Evolutionary conservation across 2,329 filamentous ascomycete species (phyloP), one percentile per base, ranked within the genome.

Genomic region (Paracorniculantispora psalliotae): DNA sequence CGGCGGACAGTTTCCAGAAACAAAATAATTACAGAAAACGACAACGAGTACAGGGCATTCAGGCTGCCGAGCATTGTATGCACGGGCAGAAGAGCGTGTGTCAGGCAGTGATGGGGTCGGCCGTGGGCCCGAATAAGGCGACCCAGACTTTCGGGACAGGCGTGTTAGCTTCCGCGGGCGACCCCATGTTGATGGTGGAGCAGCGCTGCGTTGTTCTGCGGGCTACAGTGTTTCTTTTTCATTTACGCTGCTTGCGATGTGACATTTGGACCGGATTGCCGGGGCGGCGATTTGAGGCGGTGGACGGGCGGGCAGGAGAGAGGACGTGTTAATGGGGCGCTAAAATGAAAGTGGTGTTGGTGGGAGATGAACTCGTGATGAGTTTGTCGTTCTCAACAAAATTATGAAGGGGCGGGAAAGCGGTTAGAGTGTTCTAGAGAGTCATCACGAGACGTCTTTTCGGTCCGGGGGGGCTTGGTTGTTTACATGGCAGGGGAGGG

Each of bases 371-470:
- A 17, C 26, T 26, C 17, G 30, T 13, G 21, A 47, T 13, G 21
- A 39, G 17, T 17, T 56, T 30, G 26, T 13, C n/a, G 37, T 4
- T 25, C 52, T 54, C 52, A 56, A 56, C 52, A 56, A 56, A 28
- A 19, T 33, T 15, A 21, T 52, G 41, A 19, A 55, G 12, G 30
- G 25, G 37, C 19, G 10, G 17, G 12, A 56, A 39, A 8, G 30
- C 48, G 43, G 35, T 17, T 19, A n/a, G 47, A 26, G 47, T 28
- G 47, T 19, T 26, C 21, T 26, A 26, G 43, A 55, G 28, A n/a
- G 39, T 19, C 53, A 56, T 56, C 53, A 56, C 53, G 43, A 39
- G 53, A 56, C 53, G 25, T 56, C 30, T 39, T 37, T 37, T 50
- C n/a, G 4, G 8, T 21, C n/a, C 21, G 35, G 21, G 21, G 8